These are phyloP conservation scores for Zasmidium citrigriseum DNA, from an alignment of 2,329 filamentous ascomycete species.

Conservation along the genomic window DNA sequence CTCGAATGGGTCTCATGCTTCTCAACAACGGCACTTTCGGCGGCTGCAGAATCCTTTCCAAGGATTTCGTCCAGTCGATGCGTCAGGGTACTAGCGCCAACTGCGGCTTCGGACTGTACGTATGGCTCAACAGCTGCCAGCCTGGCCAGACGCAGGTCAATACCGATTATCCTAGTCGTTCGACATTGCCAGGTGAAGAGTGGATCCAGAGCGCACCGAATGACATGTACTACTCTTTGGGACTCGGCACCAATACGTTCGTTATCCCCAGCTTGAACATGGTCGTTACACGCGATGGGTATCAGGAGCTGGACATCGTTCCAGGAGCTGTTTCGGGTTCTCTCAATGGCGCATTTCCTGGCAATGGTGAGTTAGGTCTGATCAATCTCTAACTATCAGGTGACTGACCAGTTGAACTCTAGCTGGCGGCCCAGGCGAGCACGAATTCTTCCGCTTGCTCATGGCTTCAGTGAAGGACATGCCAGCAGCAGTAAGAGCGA, in stretches of 20 bases:
- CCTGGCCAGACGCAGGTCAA: slow-evolving; percentile 2
- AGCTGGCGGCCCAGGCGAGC: neutral
- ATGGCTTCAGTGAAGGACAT: slow-evolving; percentile 1
- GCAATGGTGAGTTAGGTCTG: neutral
- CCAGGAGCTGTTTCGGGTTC: neutral
- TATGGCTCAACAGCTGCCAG: slow-evolving; percentile 1
- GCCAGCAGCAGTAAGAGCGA: neutral
- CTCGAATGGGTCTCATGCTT: neutral
- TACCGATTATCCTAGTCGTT: neutral
- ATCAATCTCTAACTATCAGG: neutral
- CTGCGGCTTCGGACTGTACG: neutral
- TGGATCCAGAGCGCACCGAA: slow-evolving; percentile 1
- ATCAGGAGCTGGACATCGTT: slow-evolving; percentile 1
- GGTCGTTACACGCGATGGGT: neutral
- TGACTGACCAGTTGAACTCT: neutral
- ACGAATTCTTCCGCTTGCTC: slow-evolving; percentile 3
- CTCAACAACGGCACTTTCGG: slow-evolving; percentile 2
- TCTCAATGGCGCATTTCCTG: neutral
- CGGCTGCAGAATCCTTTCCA: neutral
- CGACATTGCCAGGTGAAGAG: neutral
- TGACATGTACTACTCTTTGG: slow-evolving; percentile 2
- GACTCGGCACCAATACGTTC: neutral
- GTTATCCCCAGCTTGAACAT: slow-evolving; percentile 5
- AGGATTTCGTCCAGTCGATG: neutral
- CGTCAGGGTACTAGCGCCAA: neutral